Evolutionary conservation across 495 filamentous ascomycete genomes (phyloP).

Genomic region (Immersiella caudata): DNA sequence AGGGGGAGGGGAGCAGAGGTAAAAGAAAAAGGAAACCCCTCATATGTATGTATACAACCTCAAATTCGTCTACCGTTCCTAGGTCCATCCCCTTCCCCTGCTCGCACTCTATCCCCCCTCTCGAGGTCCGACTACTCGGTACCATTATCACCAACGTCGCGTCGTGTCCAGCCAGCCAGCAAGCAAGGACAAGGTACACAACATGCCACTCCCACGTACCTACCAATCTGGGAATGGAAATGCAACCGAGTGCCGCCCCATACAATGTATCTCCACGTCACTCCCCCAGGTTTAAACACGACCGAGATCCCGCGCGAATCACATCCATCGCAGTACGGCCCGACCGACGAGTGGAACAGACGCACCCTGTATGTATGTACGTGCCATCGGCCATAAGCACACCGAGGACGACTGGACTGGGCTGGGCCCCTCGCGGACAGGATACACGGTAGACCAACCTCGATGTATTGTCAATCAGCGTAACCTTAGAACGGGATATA

Average conservation of each 20-base stretch:
- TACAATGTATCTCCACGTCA: constrained; percentile 7
- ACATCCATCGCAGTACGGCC: constrained; percentile 10
- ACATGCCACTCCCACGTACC: neutral
- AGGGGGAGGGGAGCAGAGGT: neutral
- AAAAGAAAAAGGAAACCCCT: too few species aligned
- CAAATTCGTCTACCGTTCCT: neutral
- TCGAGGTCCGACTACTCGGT: constrained; percentile 4
- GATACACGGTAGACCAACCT: too few species aligned
- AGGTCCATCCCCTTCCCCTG: neutral
- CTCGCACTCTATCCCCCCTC: neutral
- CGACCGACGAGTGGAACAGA: neutral
- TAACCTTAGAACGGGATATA: constrained; percentile 14
- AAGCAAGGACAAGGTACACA: neutral
- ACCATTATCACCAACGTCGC: neutral
- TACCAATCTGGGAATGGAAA: constrained; percentile 9
- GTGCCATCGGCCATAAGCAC: constrained; percentile 17
- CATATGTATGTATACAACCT: too few species aligned
- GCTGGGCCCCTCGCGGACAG: neutral
- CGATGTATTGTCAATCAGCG: constrained; percentile 6
- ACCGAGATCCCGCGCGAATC: constrained; percentile 21
- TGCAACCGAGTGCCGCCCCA: constrained; percentile 3
- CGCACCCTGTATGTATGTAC: too few species aligned
- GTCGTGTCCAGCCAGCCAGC: neutral
- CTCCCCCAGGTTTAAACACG: constrained; percentile 15
- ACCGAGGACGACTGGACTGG: constrained; percentile 16